Evolutionary conservation across 495 filamentous ascomycete species (phyloP), one percentile per base, ranked within the genome.

Genomic region (Lineolata rhizophorae): DNA sequence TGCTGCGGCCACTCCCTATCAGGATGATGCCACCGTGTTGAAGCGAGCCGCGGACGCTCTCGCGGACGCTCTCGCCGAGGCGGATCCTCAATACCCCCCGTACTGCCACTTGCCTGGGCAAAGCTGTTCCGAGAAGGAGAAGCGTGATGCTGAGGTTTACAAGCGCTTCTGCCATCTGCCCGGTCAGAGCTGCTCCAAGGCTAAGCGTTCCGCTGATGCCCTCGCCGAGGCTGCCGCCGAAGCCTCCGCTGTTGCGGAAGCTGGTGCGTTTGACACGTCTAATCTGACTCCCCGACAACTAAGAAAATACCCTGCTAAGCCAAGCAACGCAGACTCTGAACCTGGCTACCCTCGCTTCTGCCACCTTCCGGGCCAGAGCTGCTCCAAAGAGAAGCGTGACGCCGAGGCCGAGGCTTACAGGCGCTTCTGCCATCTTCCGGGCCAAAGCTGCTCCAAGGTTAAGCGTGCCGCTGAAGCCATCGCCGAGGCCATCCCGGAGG

Each of bases 391-490:
- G n/a, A n/a, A n/a, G n/a, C n/a, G n/a, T n/a, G n/a, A n/a, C n/a
- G n/a, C n/a, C n/a, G 21, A 15, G n/a, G 6, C n/a, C 32, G 27
- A 12, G 14, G 2, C 3, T 8, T 32, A 22, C 13, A 14, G 19
- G 41, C 39, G 52, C 50, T 42, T 42, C 34, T 50, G 47, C 37
- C 42, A 42, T 22, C 46, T 36, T 11, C 41, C 36, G 3, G 41
- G 41, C 11, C 34, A 43, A 15, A n/a, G 20, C 17, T 44, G 41
- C 39, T 18, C 16, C 37, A 48, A 61, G 27, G 43, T 61, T 37
- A 61, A 59, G 48, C 61, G 62, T 33, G 58, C 58, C 20, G 62
- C 61, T 15, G 55, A 61, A n/a, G 61, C 53, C 25, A 41, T 60
- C 17, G 58, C 57, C 18, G 55, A 58, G 30, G 56, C 60, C 35